These are phyloP conservation scores for Oryza coarctata DNA, from an alignment of 176 grass and related monocot genomes.

Conservation along the genomic window DNA sequence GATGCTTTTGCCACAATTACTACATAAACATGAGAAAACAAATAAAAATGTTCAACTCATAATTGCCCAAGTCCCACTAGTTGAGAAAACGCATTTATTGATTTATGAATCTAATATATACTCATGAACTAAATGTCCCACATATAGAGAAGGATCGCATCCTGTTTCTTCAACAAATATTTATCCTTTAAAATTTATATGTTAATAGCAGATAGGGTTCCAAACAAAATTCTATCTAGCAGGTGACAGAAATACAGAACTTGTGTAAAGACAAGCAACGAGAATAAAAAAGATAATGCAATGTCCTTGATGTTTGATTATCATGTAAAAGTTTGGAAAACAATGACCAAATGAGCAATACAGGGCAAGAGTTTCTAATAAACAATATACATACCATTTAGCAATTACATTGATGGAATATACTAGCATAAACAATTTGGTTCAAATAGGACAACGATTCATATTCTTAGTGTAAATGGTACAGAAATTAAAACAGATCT, in stretches of 20 bases:
- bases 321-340: conserved; percentile 2
- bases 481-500: conserved; percentile 12
- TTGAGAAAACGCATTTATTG: background rate
- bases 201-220: background rate
- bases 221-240: conserved; percentile 3
- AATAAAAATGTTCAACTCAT: background rate
- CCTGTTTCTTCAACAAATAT: conserved; percentile 6
- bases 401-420: background rate
- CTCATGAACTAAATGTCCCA: background rate
- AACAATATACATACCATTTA: conserved; percentile 7
- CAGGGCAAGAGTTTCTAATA: background rate
- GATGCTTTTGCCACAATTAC: conserved; percentile 5
- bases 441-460: background rate
- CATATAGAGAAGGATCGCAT: background rate
- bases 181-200: background rate
- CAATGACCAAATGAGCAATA: background rate
- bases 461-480: conserved; percentile 13
- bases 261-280: background rate
- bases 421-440: conserved; percentile 14
- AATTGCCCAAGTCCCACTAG: background rate
- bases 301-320: conserved; percentile 1
- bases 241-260: background rate
- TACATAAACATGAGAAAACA: conserved; percentile 21
- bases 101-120: background rate
- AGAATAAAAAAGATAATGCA: background rate